These are phyloP conservation scores for Capronia americana DNA, from an alignment of 2,329 filamentous ascomycete genomes.

Conservation along the genomic window DNA sequence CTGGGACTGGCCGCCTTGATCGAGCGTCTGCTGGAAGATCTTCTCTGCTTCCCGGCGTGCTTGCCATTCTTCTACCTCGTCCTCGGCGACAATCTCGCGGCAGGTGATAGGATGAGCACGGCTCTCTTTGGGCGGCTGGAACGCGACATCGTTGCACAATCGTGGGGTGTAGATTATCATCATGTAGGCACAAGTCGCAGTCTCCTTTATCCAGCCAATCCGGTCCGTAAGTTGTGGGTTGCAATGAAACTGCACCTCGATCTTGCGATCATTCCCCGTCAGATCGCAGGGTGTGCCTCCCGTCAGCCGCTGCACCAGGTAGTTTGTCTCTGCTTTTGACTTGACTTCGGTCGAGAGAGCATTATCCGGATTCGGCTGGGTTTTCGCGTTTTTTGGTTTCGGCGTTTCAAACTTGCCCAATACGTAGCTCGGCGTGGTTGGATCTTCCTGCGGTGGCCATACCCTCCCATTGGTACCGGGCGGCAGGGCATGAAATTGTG, in stretches of 20 bases:
- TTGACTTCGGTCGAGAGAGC: constrained; percentile 68
- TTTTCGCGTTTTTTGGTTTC: constrained; percentile 39
- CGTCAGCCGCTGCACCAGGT: constrained; percentile 80
- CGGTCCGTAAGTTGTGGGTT: constrained; percentile 75
- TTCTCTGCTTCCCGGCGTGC: constrained; percentile 40
- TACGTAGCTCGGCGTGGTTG: constrained; percentile 75
- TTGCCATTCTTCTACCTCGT: constrained; percentile 58
- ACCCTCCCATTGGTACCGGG: constrained; percentile 69
- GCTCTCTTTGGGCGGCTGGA: constrained; percentile 79
- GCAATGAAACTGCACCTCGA: constrained; percentile 82
- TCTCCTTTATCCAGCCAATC: constrained; percentile 92
- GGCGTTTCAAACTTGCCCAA: constrained; percentile 66
- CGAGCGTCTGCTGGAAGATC: constrained; percentile 41
- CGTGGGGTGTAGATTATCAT: constrained; percentile 92
- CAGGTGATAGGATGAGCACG: constrained; percentile 79
- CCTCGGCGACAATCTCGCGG: constrained; percentile 69
- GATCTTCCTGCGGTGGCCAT: constrained; percentile 78
- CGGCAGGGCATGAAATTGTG: constrained; percentile 86
- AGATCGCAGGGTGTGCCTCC: constrained; percentile 85
- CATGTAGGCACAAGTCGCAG: constrained; percentile 86
- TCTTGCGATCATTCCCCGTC: constrained; percentile 78
- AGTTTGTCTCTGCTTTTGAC: constrained; percentile 81
- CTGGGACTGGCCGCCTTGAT: constrained; percentile 45
- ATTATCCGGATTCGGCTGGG: constrained; percentile 42
- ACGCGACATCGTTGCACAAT: constrained; percentile 85